Evolutionary conservation across 192 early-diverging fungal genomes (phyloP).

Genomic region (Powellomyces hirtus): DNA sequence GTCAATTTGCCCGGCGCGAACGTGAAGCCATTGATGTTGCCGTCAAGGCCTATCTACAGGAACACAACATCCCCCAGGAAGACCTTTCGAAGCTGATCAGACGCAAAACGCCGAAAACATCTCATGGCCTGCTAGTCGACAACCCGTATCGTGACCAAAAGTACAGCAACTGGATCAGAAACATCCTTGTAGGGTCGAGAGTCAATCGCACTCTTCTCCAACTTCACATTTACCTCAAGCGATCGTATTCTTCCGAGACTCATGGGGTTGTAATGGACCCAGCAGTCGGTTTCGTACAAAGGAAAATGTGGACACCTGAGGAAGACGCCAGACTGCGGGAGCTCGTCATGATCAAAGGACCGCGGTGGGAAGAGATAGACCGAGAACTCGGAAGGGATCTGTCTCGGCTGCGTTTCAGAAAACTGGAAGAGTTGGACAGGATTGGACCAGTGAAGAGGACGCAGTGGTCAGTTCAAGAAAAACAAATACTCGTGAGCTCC

Average conservation of each 20-base stretch:
- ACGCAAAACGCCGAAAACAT: not conserved
- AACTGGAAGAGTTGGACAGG: not conserved
- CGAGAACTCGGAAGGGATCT: not conserved
- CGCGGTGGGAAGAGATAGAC: conserved; percentile 17
- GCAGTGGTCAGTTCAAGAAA: not conserved
- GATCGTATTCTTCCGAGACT: not conserved
- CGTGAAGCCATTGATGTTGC: conserved; percentile 7
- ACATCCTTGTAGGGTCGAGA: not conserved
- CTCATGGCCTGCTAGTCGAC: not conserved
- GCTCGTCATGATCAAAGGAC: not conserved
- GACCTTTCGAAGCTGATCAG: conserved; percentile 4
- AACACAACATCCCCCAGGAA: not conserved
- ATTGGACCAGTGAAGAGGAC: not conserved
- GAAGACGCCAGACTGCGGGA: conserved; percentile 6
- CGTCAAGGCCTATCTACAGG: conserved; percentile 4
- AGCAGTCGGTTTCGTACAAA: not conserved
- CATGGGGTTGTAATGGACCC: conserved; percentile 3
- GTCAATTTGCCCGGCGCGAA: not conserved
- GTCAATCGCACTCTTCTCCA: conserved; percentile 17
- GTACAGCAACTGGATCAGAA: not conserved
- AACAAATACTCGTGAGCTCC: not conserved
- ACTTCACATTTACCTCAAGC: conserved; percentile 1
- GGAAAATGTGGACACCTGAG: not conserved
- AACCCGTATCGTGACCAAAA: conserved; percentile 2
- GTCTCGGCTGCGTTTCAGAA: not conserved